These are phyloP conservation scores for Fusarium temperatum DNA, from an alignment of 2,329 filamentous ascomycete genomes.

Conservation along the genomic window DNA sequence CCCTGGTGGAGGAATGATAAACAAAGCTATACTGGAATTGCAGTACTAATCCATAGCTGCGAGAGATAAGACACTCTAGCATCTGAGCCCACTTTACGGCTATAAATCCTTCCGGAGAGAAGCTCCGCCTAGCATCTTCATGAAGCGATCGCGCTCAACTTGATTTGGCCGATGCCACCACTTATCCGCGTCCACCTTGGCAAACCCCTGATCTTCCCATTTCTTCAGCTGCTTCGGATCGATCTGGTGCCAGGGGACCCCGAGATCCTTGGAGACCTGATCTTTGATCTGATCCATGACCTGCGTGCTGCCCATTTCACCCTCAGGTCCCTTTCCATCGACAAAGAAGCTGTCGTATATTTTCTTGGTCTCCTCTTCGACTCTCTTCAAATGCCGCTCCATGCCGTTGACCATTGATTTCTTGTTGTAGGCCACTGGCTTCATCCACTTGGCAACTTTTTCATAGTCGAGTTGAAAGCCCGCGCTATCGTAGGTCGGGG, in stretches of 20 bases:
- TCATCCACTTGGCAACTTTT: slow-evolving; percentile 29
- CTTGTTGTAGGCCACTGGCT: slow-evolving; percentile 18
- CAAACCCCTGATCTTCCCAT: slow-evolving; percentile 19
- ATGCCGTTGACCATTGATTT: slow-evolving; percentile 7
- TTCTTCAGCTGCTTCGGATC: not conserved
- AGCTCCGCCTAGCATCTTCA: not conserved
- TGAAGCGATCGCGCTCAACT: slow-evolving; percentile 15
- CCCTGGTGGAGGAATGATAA: not conserved
- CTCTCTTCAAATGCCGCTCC: not conserved
- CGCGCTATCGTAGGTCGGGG: slow-evolving; percentile 17
- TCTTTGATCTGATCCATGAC: slow-evolving; percentile 14
- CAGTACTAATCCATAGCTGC: not conserved
- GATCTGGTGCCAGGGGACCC: slow-evolving; percentile 29
- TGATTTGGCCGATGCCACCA: slow-evolving; percentile 26
- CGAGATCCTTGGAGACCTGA: slow-evolving; percentile 29
- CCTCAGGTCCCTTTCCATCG: not conserved
- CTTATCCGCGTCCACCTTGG: slow-evolving; percentile 1
- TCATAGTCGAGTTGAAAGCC: slow-evolving; percentile 34
- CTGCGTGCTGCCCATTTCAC: fast-evolving
- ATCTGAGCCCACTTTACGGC: not conserved
- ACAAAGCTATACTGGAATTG: not conserved
- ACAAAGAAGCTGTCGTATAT: slow-evolving; percentile 15
- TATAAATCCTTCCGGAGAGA: not conserved
- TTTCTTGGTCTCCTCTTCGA: not conserved
- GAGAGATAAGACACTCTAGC: not conserved